These are phyloP conservation scores for Bullera alba DNA, from an alignment of 768 basidiomycete genomes.

Conservation along the genomic window DNA sequence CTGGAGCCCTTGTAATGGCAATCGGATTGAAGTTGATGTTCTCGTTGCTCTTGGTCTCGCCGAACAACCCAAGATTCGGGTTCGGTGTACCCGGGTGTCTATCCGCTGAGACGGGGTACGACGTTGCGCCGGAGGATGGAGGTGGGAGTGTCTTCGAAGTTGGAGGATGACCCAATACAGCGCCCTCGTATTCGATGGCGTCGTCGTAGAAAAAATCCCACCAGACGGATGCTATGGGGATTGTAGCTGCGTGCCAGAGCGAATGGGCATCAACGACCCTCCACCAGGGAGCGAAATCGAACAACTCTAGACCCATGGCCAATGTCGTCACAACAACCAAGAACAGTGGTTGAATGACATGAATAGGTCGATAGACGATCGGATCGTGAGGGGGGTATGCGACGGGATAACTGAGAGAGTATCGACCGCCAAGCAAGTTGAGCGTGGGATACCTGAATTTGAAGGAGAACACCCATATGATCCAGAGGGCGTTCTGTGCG, in stretches of 20 bases:
- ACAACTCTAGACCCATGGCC: constrained; percentile 72
- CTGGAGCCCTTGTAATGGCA: too few relatives aligned
- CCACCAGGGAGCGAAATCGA: constrained; percentile 80
- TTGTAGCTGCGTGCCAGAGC: constrained; percentile 85
- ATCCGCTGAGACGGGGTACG: too few relatives aligned
- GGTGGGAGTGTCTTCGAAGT: too few relatives aligned
- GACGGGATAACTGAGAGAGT: constrained; percentile 50
- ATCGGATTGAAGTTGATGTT: too few relatives aligned
- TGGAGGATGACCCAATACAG: too few relatives aligned
- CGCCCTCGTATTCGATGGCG: constrained; percentile 28
- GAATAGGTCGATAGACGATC: constrained; percentile 7
- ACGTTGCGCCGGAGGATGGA: too few relatives aligned
- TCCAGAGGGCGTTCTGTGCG: constrained; percentile 74
- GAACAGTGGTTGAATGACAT: constrained; percentile 25
- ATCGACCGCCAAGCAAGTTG: constrained; percentile 49
- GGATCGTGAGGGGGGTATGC: constrained; percentile 48
- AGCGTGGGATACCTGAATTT: constrained; percentile 49
- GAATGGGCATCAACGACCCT: constrained; percentile 81
- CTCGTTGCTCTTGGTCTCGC: too few relatives aligned
- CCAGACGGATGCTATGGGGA: constrained; percentile 69
- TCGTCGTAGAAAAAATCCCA: constrained; percentile 57
- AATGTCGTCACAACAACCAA: constrained; percentile 64
- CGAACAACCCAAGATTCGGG: too few relatives aligned
- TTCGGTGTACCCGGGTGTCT: too few relatives aligned
- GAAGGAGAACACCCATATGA: constrained; percentile 55